phyloP scores from a whole-genome alignment of 106 monocot genomes.

The Acanthochlamys bracteata region DNA sequence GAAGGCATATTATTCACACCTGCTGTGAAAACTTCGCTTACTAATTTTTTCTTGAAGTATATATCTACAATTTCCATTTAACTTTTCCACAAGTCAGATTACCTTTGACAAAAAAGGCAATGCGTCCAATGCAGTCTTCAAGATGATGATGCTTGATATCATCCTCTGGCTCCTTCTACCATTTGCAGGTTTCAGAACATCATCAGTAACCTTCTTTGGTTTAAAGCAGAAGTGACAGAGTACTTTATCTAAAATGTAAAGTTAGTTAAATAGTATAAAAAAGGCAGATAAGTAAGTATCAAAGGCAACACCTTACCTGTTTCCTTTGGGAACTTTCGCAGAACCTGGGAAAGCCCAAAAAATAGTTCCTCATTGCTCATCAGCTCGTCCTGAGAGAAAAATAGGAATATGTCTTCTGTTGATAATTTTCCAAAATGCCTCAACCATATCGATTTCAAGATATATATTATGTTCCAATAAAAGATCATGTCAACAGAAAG shows the following conservation, averaged over 20 bases:
- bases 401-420: background rate
- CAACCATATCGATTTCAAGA: no score
- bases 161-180: conserved; percentile 83
- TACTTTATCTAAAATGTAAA: conserved; percentile 51
- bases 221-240: conserved; percentile 96
- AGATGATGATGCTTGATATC: conserved; percentile 81
- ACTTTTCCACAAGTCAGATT: background rate
- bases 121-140: conserved; percentile 82
- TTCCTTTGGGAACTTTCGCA: conserved; percentile 98
- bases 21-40: no score
- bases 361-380: conserved; percentile 92
- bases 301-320: conserved; percentile 37
- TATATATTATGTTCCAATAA: no score
- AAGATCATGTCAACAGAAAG: no score
- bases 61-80: no score
- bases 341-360: conserved; percentile 90
- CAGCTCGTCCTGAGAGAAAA: conserved; percentile 69
- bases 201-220: conserved; percentile 60
- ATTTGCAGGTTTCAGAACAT: conserved; percentile 50
- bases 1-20: background rate
- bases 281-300: background rate
- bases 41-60: no score
- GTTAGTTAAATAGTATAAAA: background rate
- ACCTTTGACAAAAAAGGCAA: conserved; percentile 92
- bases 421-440: no score